phyloP scores from a whole-genome alignment of 2,329 filamentous ascomycete species.

The Trematosphaeria pertusa region DNA sequence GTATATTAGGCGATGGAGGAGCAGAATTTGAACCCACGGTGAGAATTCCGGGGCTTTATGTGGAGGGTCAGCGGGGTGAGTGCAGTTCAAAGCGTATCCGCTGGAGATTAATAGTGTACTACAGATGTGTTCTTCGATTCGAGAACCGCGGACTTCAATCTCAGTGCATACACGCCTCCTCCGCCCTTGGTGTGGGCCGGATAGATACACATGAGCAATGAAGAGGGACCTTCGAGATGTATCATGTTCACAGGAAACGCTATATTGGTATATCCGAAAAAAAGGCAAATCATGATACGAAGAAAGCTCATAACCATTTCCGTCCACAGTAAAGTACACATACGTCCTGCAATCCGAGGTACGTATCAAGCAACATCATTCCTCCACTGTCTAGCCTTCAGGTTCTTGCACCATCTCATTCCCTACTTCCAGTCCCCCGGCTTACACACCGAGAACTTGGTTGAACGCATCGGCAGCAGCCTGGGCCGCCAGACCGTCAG shows the following conservation, averaged over 20 bases:
- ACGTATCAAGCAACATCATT: neutral
- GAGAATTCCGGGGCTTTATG: neutral
- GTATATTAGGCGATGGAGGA: neutral
- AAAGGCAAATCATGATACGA: slow-evolving; percentile 15
- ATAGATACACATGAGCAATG: too few relatives aligned
- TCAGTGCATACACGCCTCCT: too few relatives aligned
- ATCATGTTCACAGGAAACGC: too few relatives aligned
- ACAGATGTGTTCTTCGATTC: too few relatives aligned
- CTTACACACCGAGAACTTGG: slow-evolving; percentile 31
- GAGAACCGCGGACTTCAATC: too few relatives aligned
- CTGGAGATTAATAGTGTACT: too few relatives aligned
- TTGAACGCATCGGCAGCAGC: slow-evolving; percentile 41
- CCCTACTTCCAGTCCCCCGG: neutral
- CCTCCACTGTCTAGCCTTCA: neutral
- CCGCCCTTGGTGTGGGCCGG: too few relatives aligned
- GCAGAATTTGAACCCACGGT: neutral
- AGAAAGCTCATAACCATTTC: slow-evolving; percentile 3
- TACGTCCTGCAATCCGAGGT: neutral
- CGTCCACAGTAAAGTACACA: slow-evolving; percentile 2
- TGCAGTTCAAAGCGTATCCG: too few relatives aligned
- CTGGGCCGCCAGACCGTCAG: slow-evolving; percentile 27
- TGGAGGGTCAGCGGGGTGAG: too few relatives aligned
- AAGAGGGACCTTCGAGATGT: too few relatives aligned
- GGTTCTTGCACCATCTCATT: neutral
- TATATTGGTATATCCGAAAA: slow-evolving; percentile 15